phyloP scores from a whole-genome alignment of 495 filamentous ascomycete genomes.

The Haplographium delicatum region DNA sequence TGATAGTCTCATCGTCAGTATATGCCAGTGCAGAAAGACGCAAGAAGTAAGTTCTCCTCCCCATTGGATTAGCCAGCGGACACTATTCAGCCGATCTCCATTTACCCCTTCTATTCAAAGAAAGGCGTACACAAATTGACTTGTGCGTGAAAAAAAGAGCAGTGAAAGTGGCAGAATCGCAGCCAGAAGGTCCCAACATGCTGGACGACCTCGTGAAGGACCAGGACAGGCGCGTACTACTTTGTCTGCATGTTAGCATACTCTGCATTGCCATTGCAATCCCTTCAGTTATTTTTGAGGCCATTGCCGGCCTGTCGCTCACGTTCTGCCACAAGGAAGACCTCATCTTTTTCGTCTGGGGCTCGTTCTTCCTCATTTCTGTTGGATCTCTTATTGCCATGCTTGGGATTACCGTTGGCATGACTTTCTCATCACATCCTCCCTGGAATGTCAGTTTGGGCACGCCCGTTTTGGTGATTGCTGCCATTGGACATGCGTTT shows the following conservation, averaged over 20 bases:
- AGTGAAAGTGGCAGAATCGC: no score
- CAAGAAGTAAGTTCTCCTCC: slow-evolving; percentile 31
- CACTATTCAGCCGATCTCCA: no score
- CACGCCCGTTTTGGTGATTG: slow-evolving; percentile 44
- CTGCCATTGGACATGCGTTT: slow-evolving; percentile 37
- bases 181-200: no score
- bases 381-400: slow-evolving; percentile 45
- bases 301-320: slow-evolving; percentile 36
- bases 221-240: no score
- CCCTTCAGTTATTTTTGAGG: slow-evolving; percentile 35
- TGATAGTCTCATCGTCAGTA: slow-evolving; percentile 36
- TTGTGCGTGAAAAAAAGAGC: no score
- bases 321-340: slow-evolving; percentile 46
- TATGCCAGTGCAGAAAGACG: slow-evolving; percentile 21
- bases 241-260: neutral
- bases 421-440: slow-evolving; percentile 32
- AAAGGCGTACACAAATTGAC: no score
- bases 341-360: slow-evolving; percentile 44
- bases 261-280: slow-evolving; percentile 8
- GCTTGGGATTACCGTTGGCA: slow-evolving; percentile 35
- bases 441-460: slow-evolving; percentile 43
- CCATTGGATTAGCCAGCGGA: no score
- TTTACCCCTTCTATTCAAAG: no score
- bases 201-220: no score
- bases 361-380: slow-evolving; percentile 41